Evolutionary conservation across 768 basidiomycete species (phyloP), one percentile per base, ranked within the genome.

Genomic region (Clitopilus hobsonii): DNA sequence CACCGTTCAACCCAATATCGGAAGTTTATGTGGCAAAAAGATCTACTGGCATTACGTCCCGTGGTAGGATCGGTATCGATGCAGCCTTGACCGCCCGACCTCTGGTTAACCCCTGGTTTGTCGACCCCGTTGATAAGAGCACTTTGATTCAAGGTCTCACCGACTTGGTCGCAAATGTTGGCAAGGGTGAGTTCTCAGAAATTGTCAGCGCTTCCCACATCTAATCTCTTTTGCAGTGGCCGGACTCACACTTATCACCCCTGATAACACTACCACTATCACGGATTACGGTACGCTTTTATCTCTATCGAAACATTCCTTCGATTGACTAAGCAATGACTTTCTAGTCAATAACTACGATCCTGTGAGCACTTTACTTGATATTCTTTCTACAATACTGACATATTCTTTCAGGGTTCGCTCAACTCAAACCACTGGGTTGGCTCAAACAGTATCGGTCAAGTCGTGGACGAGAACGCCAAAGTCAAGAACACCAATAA

Each of bases 351-450:
- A 77, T 57, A 71, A 67, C 52, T 78, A 77, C 56, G 61, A 65
- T 54, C 56, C 66, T 32, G 70, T 56, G 5, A 51, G 58, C 29
- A 45, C n/a, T 3, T 10, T 23, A 18, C 18, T 45, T 4, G 41
- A 18, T 11, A 45, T 5, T 10, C 41, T 11, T 11, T 5, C n/a
- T 45, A 11, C 22, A 4, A 23, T 20, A 45, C 41, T 45, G 22
- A 45, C 41, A 1, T 45, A 45, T 45, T 27, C 22, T 51, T 28
- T n/a, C 52, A 74, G 72, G 63, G 58, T 18, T 71, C 71, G 20
- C 68, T 84, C 68, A 73, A 81, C 67, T 83, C 82, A 6, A 86
- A 86, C 61, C 84, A 86, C 10, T 36, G 84, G 83, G 78, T 83
- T n/a, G 83, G 82, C 18, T 74, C 82, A 3, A 76, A 75, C 61